Evolutionary conservation across 2,329 filamentous ascomycete genomes (phyloP).

Genomic region (Claviceps monticola): DNA sequence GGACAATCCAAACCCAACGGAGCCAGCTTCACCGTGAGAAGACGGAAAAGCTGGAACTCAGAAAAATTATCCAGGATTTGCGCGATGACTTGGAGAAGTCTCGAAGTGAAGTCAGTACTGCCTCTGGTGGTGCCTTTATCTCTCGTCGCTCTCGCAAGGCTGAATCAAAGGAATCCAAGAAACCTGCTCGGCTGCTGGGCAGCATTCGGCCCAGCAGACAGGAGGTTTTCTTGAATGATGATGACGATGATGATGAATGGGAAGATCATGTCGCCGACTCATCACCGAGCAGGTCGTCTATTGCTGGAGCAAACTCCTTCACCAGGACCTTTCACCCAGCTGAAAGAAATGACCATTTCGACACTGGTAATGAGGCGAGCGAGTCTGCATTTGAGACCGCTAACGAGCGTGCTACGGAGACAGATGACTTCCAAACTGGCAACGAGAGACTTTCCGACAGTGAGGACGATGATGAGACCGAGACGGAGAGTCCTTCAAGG

Average conservation of each 20-base stretch:
- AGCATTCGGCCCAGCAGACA: slow-evolving; percentile 59
- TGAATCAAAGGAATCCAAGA: slow-evolving; percentile 61
- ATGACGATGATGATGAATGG: slow-evolving; percentile 78
- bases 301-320: slow-evolving; percentile 9
- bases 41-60: slow-evolving; percentile 93
- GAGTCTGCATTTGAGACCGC: slow-evolving; percentile 52
- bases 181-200: slow-evolving; percentile 64
- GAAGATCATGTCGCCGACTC: slow-evolving; percentile 53
- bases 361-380: slow-evolving; percentile 66
- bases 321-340: slow-evolving; percentile 14
- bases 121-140: slow-evolving; percentile 24
- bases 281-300: slow-evolving; percentile 14
- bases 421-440: slow-evolving; percentile 92
- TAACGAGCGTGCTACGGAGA: slow-evolving; percentile 75
- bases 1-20: slow-evolving; percentile 91
- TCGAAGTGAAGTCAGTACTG: slow-evolving; percentile 35
- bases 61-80: slow-evolving; percentile 87
- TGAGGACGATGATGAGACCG: slow-evolving; percentile 77
- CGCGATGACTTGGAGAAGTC: slow-evolving; percentile 77
- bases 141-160: slow-evolving; percentile 49
- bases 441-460: slow-evolving; percentile 63
- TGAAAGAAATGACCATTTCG: slow-evolving; percentile 55
- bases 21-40: slow-evolving; percentile 94
- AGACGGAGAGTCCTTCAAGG: slow-evolving; percentile 57
- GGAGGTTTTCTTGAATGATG: slow-evolving; percentile 62